Evolutionary conservation across 208 protist genomes (phyloP).

Genomic region (Acanthamoeba rhysodes): DNA sequence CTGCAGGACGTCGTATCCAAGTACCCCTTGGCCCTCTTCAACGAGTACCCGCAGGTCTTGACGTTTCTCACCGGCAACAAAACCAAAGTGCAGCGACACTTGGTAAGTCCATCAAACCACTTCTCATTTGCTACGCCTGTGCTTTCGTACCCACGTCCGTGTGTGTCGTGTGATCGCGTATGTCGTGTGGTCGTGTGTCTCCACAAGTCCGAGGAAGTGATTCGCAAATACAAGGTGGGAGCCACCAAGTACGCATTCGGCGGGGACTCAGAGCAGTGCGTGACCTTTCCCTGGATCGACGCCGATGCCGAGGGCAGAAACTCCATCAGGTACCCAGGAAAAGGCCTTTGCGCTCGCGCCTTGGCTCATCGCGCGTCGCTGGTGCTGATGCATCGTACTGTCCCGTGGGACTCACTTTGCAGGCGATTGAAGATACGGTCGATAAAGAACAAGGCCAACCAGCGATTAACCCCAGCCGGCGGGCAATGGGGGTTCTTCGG

Average conservation of each 20-base stretch:
- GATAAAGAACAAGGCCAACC: slow-evolving; percentile 76
- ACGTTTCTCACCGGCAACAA: slow-evolving; percentile 64
- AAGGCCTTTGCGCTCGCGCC: no score
- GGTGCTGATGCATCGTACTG: no score
- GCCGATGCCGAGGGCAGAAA: neutral
- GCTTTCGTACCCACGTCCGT: neutral
- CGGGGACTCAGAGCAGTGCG: slow-evolving; percentile 75
- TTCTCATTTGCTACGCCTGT: no score
- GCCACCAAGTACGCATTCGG: slow-evolving; percentile 76
- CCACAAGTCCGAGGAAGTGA: slow-evolving; percentile 62
- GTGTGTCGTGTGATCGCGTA: neutral
- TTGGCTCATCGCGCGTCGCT: neutral
- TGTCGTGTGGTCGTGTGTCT: no score
- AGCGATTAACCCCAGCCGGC: slow-evolving; percentile 82
- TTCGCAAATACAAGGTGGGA: slow-evolving; percentile 80
- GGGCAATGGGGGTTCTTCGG: slow-evolving; percentile 88
- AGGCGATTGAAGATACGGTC: slow-evolving; percentile 82
- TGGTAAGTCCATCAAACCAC: neutral
- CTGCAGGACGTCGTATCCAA: slow-evolving; percentile 43
- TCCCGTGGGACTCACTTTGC: neutral
- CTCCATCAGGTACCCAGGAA: neutral
- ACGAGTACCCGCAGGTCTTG: slow-evolving; percentile 50
- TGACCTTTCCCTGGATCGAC: slow-evolving; percentile 84
- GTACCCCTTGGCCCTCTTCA: slow-evolving; percentile 60
- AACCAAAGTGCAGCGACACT: slow-evolving; percentile 29